Conservation (phyloP, 257 asterid species). For the Lycium barbarum region DNA sequence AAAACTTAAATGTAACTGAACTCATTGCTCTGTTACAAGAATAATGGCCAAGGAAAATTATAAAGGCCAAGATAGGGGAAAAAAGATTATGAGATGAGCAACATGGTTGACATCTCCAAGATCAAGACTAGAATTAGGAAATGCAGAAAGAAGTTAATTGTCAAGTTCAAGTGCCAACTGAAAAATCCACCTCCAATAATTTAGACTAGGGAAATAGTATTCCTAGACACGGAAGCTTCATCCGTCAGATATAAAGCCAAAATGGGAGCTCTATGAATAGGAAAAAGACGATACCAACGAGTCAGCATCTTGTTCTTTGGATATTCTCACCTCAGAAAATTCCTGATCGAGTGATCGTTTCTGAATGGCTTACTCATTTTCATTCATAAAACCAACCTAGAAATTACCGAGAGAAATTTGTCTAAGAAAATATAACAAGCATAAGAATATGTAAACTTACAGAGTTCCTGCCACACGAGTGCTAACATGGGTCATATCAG, state of each 20-base stretch:
- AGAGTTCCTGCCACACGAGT: slow-evolving; percentile 94
- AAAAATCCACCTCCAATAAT: background rate
- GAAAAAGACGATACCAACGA: background rate
- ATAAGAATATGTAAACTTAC: slow-evolving; percentile 52
- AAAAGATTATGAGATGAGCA: background rate
- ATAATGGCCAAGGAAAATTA: background rate
- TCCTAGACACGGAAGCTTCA: slow-evolving; percentile 5
- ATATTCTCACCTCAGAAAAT: background rate
- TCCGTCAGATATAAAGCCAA: background rate
- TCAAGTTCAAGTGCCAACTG: background rate
- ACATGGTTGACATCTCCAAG: background rate
- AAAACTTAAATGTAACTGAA: background rate
- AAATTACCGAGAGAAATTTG: background rate
- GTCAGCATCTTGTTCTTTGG: slow-evolving; percentile 14
- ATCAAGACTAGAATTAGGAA: background rate
- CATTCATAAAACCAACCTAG: background rate
- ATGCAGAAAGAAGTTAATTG: background rate
- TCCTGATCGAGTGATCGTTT: background rate
- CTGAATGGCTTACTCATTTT: slow-evolving; percentile 8
- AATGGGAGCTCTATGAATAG: slow-evolving; percentile 9
- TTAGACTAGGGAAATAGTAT: background rate
- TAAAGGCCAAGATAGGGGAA: background rate
- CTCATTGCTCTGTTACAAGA: background rate
- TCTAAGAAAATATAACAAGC: background rate
- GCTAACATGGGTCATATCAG: slow-evolving; percentile 75